Evolutionary conservation across 1,284 basidiomycete genomes (phyloP), one percentile per base, ranked within the genome.

Genomic region (Ceratobasidium sp.): DNA sequence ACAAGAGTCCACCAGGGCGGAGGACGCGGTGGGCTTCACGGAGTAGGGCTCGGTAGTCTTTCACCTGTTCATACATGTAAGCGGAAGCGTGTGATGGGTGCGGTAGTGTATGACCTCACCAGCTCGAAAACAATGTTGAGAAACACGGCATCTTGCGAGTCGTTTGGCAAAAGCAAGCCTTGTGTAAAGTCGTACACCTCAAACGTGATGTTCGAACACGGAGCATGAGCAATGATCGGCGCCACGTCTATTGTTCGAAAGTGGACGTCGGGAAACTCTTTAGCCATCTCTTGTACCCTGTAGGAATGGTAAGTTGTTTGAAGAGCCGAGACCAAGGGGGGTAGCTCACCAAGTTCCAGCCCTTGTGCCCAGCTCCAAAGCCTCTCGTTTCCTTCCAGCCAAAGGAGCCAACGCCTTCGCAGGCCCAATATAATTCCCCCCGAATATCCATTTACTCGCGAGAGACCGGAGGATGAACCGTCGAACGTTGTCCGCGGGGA

Each of bases 201-300:
- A 55, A 69, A 69, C 8, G 20, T 18, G 46, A 69, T 69, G 30
- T 69, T 69, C 27, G 48, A 23, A 14, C 66, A 18, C 27, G 66
- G 66, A 35, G 33, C 52, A 35, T 69, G 66, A 7, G 66, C 16
- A 16, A 54, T 55, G 16, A 69, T 38, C 4, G 66, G 66, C 16
- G 50, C 66, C 5, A 69, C 46, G 27, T 69, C 66, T n/a, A 69
- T 30, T 4, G 41, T 69, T 33, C 48, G 23, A 20, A 69, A 54
- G 7, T 69, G 48, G 52, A 52, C 46, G 27, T 69, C 48, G 14
- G 48, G 50, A 30, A 69, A 69, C n/a, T 69, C 66, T 2, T n/a
- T 54, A 18, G 66, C 66, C 66, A 69, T 69, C n/a, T 52, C 66
- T 48, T 69, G 66, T 4, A 48, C n/a, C 66, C 66, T 69, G 18